These are phyloP conservation scores for Closterium sp. DNA, from an alignment of 139 green algal genomes.

Conservation along the genomic window DNA sequence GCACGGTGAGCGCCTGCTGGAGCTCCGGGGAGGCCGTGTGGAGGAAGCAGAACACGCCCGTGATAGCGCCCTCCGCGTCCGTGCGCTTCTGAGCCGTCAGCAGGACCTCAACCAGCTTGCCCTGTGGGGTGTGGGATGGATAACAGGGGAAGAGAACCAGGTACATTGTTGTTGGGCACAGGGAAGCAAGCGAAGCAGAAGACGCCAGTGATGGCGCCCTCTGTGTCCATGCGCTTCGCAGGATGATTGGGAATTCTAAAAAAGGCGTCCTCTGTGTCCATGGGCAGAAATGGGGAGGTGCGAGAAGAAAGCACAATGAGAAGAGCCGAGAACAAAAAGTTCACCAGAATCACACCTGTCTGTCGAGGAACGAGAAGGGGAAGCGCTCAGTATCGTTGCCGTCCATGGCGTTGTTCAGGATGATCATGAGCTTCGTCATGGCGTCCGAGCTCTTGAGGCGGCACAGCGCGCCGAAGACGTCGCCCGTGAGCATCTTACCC, in stretches of 20 bases:
- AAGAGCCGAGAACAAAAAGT: too few species aligned
- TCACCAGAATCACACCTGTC: background rate
- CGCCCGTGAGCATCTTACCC: conserved; percentile 52
- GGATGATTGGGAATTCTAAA: too few species aligned
- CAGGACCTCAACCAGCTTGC: conserved; percentile 33
- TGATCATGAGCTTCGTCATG: conserved; percentile 50
- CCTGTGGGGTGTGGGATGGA: background rate
- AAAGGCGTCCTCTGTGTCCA: too few species aligned
- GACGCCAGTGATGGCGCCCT: conserved; percentile 49
- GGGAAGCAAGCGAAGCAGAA: too few species aligned
- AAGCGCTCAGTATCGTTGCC: conserved; percentile 44
- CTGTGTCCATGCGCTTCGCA: conserved; percentile 30
- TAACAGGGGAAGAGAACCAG: too few species aligned
- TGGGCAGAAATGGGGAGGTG: too few species aligned
- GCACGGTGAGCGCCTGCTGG: conserved; percentile 37
- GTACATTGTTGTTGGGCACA: too few species aligned
- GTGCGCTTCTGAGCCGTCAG: conserved; percentile 45
- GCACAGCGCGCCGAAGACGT: conserved; percentile 46
- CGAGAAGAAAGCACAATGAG: too few species aligned
- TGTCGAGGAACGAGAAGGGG: conserved; percentile 42
- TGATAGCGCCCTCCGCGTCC: conserved; percentile 49
- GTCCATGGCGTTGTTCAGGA: conserved; percentile 52
- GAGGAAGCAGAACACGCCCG: conserved; percentile 54
- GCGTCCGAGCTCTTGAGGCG: conserved; percentile 31
- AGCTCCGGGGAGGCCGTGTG: conserved; percentile 29